Conservation (phyloP, 23 red algal species). For the Agarophyton chilense region DNA sequence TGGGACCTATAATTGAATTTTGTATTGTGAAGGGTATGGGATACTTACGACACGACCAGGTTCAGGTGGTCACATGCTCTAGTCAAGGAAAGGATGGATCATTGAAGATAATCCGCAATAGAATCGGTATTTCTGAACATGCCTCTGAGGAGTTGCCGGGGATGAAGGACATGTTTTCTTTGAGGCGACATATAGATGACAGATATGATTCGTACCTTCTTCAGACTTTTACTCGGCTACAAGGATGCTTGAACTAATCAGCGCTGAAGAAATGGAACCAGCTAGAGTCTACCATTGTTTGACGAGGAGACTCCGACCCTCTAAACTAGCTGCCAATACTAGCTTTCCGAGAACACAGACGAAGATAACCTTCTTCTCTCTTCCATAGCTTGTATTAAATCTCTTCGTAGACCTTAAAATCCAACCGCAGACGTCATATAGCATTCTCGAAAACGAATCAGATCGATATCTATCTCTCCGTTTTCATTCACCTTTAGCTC, state of each 20-base stretch:
- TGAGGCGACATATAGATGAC: slow-evolving; percentile 55
- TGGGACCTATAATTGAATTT: slow-evolving; percentile 96
- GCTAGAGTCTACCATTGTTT: slow-evolving; percentile 58
- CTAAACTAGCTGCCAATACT: too few species aligned
- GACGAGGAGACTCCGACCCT: slow-evolving; percentile 78
- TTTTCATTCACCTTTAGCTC: too few species aligned
- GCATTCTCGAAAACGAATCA: too few species aligned
- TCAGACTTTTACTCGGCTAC: slow-evolving; percentile 87
- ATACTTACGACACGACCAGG: slow-evolving; percentile 76
- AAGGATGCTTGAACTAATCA: slow-evolving; percentile 77
- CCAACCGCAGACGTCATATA: too few species aligned
- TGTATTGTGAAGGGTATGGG: slow-evolving; percentile 82
- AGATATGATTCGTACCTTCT: slow-evolving; percentile 79
- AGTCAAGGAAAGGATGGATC: slow-evolving; percentile 83
- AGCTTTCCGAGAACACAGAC: too few species aligned
- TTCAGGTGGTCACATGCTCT: slow-evolving; percentile 95
- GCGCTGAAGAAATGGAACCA: slow-evolving; percentile 83
- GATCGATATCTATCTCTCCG: too few species aligned
- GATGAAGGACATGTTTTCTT: slow-evolving; percentile 93
- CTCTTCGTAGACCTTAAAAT: too few species aligned
- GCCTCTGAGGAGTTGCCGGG: slow-evolving; percentile 83
- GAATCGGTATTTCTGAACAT: slow-evolving; percentile 92
- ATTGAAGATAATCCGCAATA: slow-evolving; percentile 90
- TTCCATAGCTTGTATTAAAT: too few species aligned
- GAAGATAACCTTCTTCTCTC: too few species aligned